Evolutionary conservation across 2,329 filamentous ascomycete species (phyloP).

Genomic region (Diaporthe citrichinensis): DNA sequence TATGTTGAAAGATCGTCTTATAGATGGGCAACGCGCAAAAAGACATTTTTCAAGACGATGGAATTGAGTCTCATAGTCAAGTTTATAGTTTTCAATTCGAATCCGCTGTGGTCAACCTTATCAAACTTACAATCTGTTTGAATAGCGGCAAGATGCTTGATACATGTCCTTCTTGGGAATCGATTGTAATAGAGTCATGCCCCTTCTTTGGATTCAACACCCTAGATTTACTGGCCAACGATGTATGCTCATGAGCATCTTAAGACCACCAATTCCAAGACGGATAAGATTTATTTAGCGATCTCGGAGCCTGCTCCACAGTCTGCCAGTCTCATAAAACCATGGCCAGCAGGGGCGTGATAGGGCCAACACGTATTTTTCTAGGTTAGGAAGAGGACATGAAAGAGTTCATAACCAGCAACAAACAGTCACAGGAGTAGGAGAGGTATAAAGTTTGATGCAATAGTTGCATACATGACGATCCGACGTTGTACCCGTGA

Average conservation of each 20-base stretch:
- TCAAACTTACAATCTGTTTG: background rate
- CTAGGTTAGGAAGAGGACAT: background rate
- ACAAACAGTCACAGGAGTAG: background rate
- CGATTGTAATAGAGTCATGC: no score
- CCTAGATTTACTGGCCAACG: no score
- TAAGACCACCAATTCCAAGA: no score
- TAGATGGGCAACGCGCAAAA: background rate
- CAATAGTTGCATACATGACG: background rate
- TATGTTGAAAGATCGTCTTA: background rate
- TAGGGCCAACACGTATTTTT: background rate
- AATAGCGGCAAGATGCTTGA: no score
- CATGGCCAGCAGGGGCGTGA: background rate
- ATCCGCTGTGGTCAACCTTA: background rate
- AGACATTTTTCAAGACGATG: background rate
- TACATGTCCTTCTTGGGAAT: no score
- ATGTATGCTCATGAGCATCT: no score
- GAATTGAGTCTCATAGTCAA: background rate
- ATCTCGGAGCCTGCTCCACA: no score
- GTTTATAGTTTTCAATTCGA: background rate
- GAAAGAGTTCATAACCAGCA: background rate
- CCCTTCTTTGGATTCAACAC: no score
- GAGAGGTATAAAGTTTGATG: background rate
- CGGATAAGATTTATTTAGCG: no score
- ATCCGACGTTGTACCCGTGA: conserved; percentile 5
- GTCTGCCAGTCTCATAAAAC: background rate